A percentile compares a stretch with the other conserved stretches of the same genome.
phyloP scores from a whole-genome alignment of 2,329 filamentous ascomycete species.

The Pestalotiopsis sp. region DNA sequence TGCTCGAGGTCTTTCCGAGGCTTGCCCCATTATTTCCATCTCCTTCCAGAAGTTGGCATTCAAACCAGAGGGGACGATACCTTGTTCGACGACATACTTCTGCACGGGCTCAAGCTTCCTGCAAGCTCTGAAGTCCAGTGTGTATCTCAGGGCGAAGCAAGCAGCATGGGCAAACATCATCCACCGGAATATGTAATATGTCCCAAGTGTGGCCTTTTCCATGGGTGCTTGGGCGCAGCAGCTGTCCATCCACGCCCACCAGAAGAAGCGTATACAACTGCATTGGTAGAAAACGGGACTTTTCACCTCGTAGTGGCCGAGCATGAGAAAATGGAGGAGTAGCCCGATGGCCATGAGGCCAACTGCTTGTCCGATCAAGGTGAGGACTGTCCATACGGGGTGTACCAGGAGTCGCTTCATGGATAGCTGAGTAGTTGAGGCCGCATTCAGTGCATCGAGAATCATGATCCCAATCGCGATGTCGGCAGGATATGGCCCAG shows the following conservation, averaged over 20 bases:
- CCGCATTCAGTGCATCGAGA: neutral
- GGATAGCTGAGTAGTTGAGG: neutral
- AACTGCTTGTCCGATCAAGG: neutral
- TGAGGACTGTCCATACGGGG: neutral
- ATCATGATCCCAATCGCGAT: neutral
- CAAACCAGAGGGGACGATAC: too few relatives aligned
- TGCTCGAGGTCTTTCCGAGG: too few relatives aligned
- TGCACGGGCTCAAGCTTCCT: neutral
- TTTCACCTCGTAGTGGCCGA: neutral
- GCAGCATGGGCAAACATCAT: neutral
- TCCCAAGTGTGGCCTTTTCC: neutral
- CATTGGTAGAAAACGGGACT: neutral
- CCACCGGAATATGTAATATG: neutral
- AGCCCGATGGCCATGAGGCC: neutral
- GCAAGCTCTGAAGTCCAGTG: neutral
- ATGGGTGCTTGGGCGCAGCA: neutral
- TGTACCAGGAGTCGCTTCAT: neutral
- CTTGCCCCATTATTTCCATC: too few relatives aligned
- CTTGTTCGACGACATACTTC: neutral
- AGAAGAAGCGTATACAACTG: neutral
- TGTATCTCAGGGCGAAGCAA: neutral
- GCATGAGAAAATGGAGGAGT: neutral
- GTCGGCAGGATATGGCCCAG: neutral
- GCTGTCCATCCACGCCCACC: neutral
- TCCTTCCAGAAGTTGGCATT: too few relatives aligned